phyloP scores from a whole-genome alignment of 495 filamentous ascomycete genomes.

The Aspergillus ostianus region DNA sequence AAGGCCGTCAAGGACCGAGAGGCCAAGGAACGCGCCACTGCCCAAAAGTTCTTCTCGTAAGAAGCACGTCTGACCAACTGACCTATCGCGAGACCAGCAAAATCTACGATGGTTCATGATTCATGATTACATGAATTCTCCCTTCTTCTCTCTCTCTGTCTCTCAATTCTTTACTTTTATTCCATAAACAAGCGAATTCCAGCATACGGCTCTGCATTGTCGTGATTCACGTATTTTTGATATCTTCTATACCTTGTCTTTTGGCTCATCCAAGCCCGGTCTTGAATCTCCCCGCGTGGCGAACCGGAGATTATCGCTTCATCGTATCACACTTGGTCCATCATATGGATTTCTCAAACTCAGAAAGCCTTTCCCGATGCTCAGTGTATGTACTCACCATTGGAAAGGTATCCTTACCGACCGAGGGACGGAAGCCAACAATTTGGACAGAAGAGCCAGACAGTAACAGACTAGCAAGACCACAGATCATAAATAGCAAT shows the following conservation, averaged over 20 bases:
- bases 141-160: conserved; percentile 6
- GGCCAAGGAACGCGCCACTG: conserved; percentile 85
- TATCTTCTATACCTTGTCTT: background rate
- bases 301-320: background rate
- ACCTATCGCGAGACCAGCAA: background rate
- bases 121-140: conserved; percentile 16
- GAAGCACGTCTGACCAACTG: background rate
- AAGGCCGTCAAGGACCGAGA: conserved; percentile 66
- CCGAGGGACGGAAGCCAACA: background rate
- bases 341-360: background rate
- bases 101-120: conserved; percentile 32
- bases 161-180: conserved; percentile 2
- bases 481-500: background rate
- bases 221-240: background rate
- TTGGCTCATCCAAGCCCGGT: background rate
- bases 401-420: background rate
- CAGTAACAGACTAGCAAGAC: background rate
- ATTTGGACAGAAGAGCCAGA: background rate
- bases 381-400: background rate
- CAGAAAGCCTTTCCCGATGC: background rate
- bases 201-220: background rate
- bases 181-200: background rate
- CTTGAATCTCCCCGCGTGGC: background rate
- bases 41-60: conserved; percentile 80
- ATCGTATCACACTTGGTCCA: background rate